Base-by-base conservation (phyloP, 371 early-diverging fungal species). In the Mortierella sp. region DNA sequence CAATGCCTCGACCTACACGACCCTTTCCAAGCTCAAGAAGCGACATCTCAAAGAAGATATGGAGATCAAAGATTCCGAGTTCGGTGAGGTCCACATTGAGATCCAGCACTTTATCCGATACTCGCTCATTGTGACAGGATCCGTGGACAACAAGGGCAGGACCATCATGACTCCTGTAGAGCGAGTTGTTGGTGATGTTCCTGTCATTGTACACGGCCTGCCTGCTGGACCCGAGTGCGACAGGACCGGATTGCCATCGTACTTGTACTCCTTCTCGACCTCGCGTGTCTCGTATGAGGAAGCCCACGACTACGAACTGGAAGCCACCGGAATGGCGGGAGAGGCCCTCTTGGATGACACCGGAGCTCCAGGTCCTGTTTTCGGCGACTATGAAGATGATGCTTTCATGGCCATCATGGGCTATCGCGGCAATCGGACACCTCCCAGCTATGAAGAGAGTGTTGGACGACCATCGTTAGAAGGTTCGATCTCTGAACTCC, bases 31-130 rank as follows among this genome's bases (percentile, higher is more conserved):
- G 28, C 62, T 56, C 40, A 67, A 59, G 57, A 63, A 49, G 48
- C 49, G 54, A 13, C 65, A 60, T 8, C 44, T 65, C n/a, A 60
- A 76, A 55, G 65, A 65, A 51, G 62, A 68, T 12, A 21, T 39
- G 31, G 54, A 63, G 16, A 64, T 64, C 57, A 51, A 55, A 48
- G 77, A 77, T 39, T 50, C 61, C 13, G 77, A 77, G 25, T 77
- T 68, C 54, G 77, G 70, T 6, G 70, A 64, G 55, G 34, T 77
- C 37, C 41, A 51, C 17, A 58, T 77, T 39, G 77, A 77, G 60
- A 43, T 77, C 21, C 77, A 77, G 47, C 77, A 77, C 46, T 77
- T 77, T 59, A 64, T 77, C 29, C 77, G 77, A 47, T 77, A 68
- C 45, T 77, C 77, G 21, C 0, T 77, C 48, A 54, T 65, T 62